A percentile compares a stretch with the other conserved stretches of the same genome.
Conservation (phyloP, 176 grass and related monocot genomes). For the Cymbopogon citratus region DNA sequence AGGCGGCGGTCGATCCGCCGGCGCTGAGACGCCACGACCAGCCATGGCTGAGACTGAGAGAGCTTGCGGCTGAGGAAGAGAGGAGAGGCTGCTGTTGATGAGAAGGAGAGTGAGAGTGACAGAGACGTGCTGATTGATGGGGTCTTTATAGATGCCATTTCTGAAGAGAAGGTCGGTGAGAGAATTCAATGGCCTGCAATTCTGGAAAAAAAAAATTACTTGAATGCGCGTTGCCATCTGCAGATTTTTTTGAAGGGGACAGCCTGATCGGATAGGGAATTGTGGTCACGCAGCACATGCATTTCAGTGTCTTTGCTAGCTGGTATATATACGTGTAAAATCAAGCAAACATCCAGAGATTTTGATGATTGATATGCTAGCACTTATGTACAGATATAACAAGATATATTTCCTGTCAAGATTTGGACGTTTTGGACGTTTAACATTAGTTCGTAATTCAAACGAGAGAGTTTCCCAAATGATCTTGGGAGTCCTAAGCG, state of each 20-base stretch:
- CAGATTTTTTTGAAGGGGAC: constrained; percentile 13
- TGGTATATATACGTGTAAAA: not conserved
- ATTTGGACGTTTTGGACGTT: too few species aligned
- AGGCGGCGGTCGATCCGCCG: not conserved
- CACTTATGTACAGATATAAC: too few species aligned
- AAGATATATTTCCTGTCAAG: too few species aligned
- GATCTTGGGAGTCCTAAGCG: too few species aligned
- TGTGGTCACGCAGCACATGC: constrained; percentile 31
- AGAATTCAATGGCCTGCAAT: constrained; percentile 21
- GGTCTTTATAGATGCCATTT: constrained; percentile 17
- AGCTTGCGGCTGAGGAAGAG: not conserved
- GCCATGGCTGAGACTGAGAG: not conserved
- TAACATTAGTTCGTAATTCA: too few species aligned
- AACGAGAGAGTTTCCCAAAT: too few species aligned
- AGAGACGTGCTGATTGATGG: not conserved
- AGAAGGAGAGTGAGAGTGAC: not conserved
- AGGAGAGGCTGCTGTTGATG: not conserved
- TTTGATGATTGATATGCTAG: too few species aligned
- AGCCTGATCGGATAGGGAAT: not conserved
- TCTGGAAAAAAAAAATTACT: not conserved
- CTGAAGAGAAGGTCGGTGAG: constrained; percentile 17
- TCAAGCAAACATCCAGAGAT: not conserved
- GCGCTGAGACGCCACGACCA: not conserved
- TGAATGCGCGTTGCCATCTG: constrained; percentile 28
- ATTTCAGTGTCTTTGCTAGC: not conserved